A percentile compares a stretch with the other conserved stretches of the same genome.
These are phyloP conservation scores for Tetrahymena thermophila DNA, from an alignment of 73 alveolate species.

Conservation along the genomic window DNA sequence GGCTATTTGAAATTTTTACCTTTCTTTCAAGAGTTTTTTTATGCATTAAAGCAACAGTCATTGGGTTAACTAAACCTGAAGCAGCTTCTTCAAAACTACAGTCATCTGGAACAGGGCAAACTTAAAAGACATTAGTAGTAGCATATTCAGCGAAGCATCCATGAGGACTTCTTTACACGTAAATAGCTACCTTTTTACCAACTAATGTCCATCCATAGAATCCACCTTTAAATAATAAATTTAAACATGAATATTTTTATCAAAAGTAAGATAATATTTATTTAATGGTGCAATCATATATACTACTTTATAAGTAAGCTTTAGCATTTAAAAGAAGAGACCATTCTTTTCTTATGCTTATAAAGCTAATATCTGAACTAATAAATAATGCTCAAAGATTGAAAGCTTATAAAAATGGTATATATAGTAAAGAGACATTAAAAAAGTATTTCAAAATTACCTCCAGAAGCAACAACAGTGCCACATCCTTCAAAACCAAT, in stretches of 20 bases:
- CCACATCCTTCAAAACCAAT: constrained; percentile 73
- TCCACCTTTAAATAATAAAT: constrained; percentile 56
- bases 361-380: too few relatives aligned
- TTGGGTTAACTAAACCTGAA: constrained; percentile 60
- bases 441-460: not conserved
- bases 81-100: constrained; percentile 53
- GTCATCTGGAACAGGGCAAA: constrained; percentile 47
- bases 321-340: too few relatives aligned
- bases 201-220: constrained; percentile 68
- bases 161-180: not conserved
- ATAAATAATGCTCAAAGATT: not conserved
- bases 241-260: not conserved
- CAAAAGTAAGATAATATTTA: too few relatives aligned
- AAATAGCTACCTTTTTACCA: constrained; percentile 82
- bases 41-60: constrained; percentile 54
- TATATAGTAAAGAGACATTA: not conserved
- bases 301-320: too few relatives aligned
- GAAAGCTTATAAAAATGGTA: not conserved
- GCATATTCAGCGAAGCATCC: constrained; percentile 78
- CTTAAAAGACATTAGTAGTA: constrained; percentile 56
- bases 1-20: not conserved
- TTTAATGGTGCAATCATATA: not conserved
- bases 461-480: constrained; percentile 63
- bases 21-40: constrained; percentile 35
- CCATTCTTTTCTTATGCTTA: too few relatives aligned